These are phyloP conservation scores for Serendipita sp. DNA, from an alignment of 768 basidiomycete species.

Conservation along the genomic window DNA sequence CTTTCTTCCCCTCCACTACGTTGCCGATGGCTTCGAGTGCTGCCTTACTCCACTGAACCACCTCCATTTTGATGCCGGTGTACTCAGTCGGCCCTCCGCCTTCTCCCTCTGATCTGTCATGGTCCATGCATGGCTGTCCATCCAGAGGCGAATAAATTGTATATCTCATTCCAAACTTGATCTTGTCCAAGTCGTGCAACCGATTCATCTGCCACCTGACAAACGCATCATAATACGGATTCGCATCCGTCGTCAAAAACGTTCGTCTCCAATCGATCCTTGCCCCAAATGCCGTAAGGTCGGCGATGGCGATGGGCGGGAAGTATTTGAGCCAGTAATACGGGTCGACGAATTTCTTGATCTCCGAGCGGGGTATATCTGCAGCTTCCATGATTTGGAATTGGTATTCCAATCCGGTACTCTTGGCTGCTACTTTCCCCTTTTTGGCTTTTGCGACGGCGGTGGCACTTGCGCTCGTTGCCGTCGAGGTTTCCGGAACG, in stretches of 20 bases:
- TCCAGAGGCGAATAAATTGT: constrained; percentile 99
- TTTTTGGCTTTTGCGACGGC: constrained; percentile 72
- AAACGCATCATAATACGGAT: constrained; percentile 95
- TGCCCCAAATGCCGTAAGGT: constrained; percentile 64
- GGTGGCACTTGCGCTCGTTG: constrained; percentile 22
- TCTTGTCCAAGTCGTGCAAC: constrained; percentile 68
- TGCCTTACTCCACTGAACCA: constrained; percentile 62
- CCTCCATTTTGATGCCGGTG: constrained; percentile 87
- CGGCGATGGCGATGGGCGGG: constrained; percentile 82
- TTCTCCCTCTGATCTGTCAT: constrained; percentile 91
- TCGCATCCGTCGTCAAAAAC: constrained; percentile 87
- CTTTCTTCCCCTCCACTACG: constrained; percentile 62
- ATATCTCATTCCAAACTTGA: constrained; percentile 97
- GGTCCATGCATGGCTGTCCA: constrained; percentile 99
- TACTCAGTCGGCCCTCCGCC: constrained; percentile 93
- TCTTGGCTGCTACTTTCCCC: constrained; percentile 85
- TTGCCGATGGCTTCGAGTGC: constrained; percentile 48
- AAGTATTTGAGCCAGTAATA: constrained; percentile 84
- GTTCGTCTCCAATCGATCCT: constrained; percentile 94
- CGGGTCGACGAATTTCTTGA: constrained; percentile 96
- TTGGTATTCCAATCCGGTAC: constrained; percentile 87
- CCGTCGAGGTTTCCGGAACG: constrained; percentile 23
- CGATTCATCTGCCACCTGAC: constrained; percentile 98
- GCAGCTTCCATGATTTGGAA: constrained; percentile 99
- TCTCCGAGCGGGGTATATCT: constrained; percentile 70